phyloP scores from a whole-genome alignment of 2,329 filamentous ascomycete genomes.

The Botrytis porri region DNA sequence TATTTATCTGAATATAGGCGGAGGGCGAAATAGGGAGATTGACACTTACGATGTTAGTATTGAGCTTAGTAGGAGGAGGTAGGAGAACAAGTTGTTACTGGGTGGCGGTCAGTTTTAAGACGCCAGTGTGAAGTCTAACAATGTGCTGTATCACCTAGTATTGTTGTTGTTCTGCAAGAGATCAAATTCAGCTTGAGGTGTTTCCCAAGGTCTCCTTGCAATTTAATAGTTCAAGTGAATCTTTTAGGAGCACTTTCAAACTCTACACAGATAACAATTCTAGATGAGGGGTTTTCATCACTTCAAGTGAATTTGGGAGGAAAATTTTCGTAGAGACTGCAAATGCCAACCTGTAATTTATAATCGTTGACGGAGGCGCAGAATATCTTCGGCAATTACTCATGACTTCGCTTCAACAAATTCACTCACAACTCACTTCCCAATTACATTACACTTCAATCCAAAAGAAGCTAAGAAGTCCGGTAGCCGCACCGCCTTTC shows the following conservation, averaged over 20 bases:
- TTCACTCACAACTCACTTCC: neutral
- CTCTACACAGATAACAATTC: neutral
- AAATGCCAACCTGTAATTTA: neutral
- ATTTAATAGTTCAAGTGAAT: neutral
- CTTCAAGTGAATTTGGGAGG: neutral
- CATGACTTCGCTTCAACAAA: neutral
- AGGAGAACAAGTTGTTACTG: neutral
- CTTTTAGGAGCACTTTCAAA: neutral
- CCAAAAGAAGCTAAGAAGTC: neutral
- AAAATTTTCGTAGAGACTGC: fast-evolving
- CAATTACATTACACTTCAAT: neutral
- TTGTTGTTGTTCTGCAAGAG: neutral
- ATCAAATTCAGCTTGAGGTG: neutral
- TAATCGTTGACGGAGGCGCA: neutral
- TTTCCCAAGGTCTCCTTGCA: neutral
- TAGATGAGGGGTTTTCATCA: neutral
- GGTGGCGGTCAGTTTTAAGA: neutral
- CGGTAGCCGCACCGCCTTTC: neutral
- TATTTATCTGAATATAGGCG: fast-evolving
- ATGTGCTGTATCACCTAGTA: neutral
- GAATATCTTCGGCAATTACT: neutral
- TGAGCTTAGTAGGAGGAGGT: neutral
- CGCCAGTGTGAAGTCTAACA: neutral
- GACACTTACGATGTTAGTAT: neutral
- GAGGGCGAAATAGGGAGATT: neutral